Percentiles rank a stretch among this genome's conserved stretches.
These are phyloP conservation scores for Cucumis cinereus DNA, from an alignment of 306 rosid genomes.

Conservation along the genomic window DNA sequence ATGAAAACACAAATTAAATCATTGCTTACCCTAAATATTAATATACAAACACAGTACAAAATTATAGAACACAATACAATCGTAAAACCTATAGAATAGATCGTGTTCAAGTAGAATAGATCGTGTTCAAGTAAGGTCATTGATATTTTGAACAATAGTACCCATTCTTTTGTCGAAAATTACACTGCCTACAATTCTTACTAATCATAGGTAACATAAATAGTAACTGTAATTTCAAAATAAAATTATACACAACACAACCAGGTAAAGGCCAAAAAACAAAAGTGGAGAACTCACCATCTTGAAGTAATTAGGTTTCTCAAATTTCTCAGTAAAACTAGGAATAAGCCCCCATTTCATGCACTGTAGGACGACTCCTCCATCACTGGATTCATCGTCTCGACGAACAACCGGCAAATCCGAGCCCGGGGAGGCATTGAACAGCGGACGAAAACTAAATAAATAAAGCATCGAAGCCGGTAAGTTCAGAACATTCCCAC, in stretches of 20 bases:
- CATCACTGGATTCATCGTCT: conserved; percentile 45
- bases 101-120: too few species aligned
- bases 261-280: background rate
- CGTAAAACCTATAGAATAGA: too few species aligned
- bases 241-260: background rate
- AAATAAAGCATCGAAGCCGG: background rate
- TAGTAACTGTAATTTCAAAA: background rate
- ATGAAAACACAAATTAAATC: too few species aligned
- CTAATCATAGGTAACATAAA: background rate
- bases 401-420: conserved; percentile 58
- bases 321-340: conserved; percentile 75
- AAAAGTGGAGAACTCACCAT: conserved; percentile 31
- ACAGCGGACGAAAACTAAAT: conserved; percentile 52
- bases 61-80: background rate
- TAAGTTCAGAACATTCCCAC: background rate
- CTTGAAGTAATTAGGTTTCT: conserved; percentile 68
- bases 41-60: background rate
- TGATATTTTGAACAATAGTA: background rate
- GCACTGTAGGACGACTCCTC: conserved; percentile 44
- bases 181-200: background rate
- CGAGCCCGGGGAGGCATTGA: conserved; percentile 69
- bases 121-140: too few species aligned
- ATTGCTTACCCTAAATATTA: background rate
- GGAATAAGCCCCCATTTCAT: conserved; percentile 95
- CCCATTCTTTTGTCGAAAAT: background rate